phyloP scores from a whole-genome alignment of 352 stramenopile genomes.

The Aphanomyces invadans region DNA sequence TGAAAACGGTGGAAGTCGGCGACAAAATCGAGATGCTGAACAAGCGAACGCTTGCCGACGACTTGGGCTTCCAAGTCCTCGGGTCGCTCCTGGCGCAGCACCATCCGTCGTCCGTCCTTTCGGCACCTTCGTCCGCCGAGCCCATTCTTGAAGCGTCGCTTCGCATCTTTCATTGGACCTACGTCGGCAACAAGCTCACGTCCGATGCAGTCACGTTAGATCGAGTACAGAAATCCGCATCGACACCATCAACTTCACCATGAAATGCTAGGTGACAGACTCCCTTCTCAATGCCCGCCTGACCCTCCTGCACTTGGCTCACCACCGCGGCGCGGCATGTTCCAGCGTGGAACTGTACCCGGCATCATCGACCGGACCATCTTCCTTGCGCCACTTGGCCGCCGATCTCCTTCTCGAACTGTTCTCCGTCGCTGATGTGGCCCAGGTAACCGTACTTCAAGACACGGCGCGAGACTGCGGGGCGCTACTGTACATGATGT shows the following conservation, averaged over 20 bases:
- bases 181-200: constrained; percentile 43
- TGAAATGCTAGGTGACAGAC: constrained; percentile 32
- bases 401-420: constrained; percentile 69
- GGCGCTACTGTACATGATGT: constrained; percentile 60
- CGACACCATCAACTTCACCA: neutral
- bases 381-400: constrained; percentile 47
- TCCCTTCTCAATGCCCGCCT: constrained; percentile 63
- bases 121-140: constrained; percentile 11
- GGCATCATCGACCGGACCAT: no score
- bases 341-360: neutral
- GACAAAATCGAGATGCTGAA: constrained; percentile 73
- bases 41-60: constrained; percentile 62
- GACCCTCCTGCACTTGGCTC: constrained; percentile 56
- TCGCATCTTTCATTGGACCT: constrained; percentile 55
- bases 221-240: constrained; percentile 28
- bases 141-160: constrained; percentile 43
- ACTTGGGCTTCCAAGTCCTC: constrained; percentile 61
- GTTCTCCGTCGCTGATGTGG: constrained; percentile 58
- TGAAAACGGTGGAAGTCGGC: constrained; percentile 46
- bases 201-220: constrained; percentile 48
- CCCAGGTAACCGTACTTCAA: constrained; percentile 71
- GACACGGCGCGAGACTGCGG: constrained; percentile 71
- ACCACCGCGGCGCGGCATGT: constrained; percentile 30
- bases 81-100: constrained; percentile 60
- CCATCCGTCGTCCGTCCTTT: constrained; percentile 28